These are phyloP conservation scores for Candida nanaspora DNA, from an alignment of 805 yeast genomes.

Conservation along the genomic window DNA sequence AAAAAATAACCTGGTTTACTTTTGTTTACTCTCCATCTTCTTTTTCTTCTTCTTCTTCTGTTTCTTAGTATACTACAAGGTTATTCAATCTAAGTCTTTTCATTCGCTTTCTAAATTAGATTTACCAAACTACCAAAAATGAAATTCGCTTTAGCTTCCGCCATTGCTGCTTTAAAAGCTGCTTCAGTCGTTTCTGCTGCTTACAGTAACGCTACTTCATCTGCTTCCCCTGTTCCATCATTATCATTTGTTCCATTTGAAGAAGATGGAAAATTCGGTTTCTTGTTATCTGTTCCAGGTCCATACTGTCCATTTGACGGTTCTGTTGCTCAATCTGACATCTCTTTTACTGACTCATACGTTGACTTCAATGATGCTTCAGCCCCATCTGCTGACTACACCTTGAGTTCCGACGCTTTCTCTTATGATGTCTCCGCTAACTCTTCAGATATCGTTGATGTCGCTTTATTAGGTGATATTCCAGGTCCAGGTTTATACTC, in stretches of 20 bases:
- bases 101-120: background rate
- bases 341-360: background rate
- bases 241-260: background rate
- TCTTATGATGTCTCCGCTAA: background rate
- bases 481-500: background rate
- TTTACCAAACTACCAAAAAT: background rate
- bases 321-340: background rate
- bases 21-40: background rate
- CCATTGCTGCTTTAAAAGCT: background rate
- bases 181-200: background rate
- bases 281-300: conserved; percentile 1
- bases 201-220: background rate
- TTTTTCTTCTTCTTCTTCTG: background rate
- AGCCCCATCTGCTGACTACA: conserved; percentile 9
- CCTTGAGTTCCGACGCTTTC: background rate
- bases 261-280: background rate
- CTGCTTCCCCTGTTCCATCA: background rate
- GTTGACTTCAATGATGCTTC: conserved; percentile 3
- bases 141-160: background rate
- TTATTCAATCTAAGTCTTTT: background rate
- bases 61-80: too few relatives aligned
- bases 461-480: background rate
- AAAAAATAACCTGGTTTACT: too few relatives aligned
- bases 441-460: background rate
- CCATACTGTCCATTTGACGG: background rate